These are phyloP conservation scores for Hsuehochloa calcarea DNA, from an alignment of 176 grass and related monocot genomes.

Conservation along the genomic window DNA sequence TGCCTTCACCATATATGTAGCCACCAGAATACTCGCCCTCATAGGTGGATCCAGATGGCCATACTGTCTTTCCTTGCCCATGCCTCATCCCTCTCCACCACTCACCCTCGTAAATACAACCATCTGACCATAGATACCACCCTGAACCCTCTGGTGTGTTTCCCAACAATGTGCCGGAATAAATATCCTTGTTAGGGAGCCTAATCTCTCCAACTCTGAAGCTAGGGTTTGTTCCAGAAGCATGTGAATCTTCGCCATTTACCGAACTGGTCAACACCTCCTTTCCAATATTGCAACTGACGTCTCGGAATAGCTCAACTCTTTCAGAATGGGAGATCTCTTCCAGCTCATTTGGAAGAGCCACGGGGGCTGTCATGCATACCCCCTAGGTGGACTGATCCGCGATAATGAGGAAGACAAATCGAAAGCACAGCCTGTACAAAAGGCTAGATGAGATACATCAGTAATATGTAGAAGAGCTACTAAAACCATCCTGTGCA, in stretches of 20 bases:
- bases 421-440: slow-evolving; percentile 12
- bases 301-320: slow-evolving; percentile 41
- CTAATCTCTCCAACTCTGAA: slow-evolving; percentile 61
- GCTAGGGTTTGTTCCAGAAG: slow-evolving; percentile 31
- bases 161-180: slow-evolving; percentile 66
- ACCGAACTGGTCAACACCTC: slow-evolving; percentile 37
- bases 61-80: slow-evolving; percentile 70
- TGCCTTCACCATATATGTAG: slow-evolving; percentile 81
- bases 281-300: slow-evolving; percentile 54
- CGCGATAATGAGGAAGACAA: background rate
- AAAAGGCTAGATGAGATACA: slow-evolving; percentile 17
- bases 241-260: slow-evolving; percentile 53
- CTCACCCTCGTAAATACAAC: slow-evolving; percentile 73
- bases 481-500: background rate
- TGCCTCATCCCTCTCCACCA: slow-evolving; percentile 89
- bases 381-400: background rate
- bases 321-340: slow-evolving; percentile 48
- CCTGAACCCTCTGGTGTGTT: slow-evolving; percentile 83
- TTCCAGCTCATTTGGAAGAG: slow-evolving; percentile 52
- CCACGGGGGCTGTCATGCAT: slow-evolving; percentile 90
- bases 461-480: background rate
- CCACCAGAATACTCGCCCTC: slow-evolving; percentile 82
- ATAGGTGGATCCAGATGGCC: slow-evolving; percentile 62
- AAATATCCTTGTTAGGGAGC: slow-evolving; percentile 66
- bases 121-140: slow-evolving; percentile 71